Conservation (phyloP, 2,329 filamentous ascomycete genomes). For the Stachybotrys echinatus region DNA sequence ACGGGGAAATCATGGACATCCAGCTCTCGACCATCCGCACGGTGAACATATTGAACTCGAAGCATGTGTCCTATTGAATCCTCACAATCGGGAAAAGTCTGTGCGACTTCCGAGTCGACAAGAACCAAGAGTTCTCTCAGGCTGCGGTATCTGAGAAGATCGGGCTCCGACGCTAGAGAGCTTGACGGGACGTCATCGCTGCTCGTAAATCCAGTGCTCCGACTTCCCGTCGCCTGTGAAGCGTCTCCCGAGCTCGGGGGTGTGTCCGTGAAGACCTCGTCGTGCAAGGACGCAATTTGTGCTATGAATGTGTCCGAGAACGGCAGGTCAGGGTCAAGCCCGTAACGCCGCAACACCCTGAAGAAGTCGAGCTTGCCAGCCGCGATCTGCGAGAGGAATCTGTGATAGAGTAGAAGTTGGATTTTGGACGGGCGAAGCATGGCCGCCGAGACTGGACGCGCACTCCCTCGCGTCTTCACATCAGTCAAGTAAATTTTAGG, state of each 20-base stretch:
- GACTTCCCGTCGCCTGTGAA: background rate
- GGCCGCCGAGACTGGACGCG: constrained; percentile 58
- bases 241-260: constrained; percentile 25
- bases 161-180: constrained; percentile 16
- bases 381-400: constrained; percentile 73
- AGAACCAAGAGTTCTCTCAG: constrained; percentile 42
- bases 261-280: constrained; percentile 55
- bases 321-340: constrained; percentile 54
- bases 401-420: constrained; percentile 86
- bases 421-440: constrained; percentile 74
- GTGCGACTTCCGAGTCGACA: constrained; percentile 38
- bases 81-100: constrained; percentile 48
- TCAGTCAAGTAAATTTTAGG: constrained; percentile 70
- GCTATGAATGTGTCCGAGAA: constrained; percentile 80
- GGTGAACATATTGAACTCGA: constrained; percentile 48
- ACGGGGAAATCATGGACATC: constrained; percentile 60
- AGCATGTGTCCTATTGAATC: constrained; percentile 45
- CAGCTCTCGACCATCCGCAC: constrained; percentile 45
- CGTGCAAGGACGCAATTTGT: constrained; percentile 65
- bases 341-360: constrained; percentile 65
- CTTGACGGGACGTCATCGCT: background rate
- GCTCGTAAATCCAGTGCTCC: background rate
- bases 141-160: constrained; percentile 40
- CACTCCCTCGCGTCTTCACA: constrained; percentile 74
- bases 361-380: constrained; percentile 65